Evolutionary conservation across 116 monocot species (phyloP).

Genomic region (Posidonia oceanica): DNA sequence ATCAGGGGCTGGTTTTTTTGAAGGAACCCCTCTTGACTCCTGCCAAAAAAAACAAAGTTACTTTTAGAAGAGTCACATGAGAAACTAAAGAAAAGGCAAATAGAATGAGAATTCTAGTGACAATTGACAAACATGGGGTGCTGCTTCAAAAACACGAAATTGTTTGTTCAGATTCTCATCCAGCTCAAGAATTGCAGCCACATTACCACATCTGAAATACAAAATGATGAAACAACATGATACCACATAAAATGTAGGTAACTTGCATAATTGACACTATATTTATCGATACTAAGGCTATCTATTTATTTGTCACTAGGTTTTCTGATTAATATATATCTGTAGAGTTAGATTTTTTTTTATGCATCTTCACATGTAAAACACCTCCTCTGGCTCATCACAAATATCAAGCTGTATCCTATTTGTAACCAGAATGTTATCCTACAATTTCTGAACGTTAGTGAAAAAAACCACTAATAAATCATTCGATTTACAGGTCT

Average conservation of each 20-base stretch:
- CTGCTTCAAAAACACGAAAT: slow-evolving; percentile 94
- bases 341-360: too few relatives aligned
- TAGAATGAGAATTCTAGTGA: neutral
- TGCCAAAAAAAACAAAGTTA: slow-evolving; percentile 13
- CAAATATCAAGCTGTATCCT: too few relatives aligned
- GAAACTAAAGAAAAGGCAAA: neutral
- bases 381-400: too few relatives aligned
- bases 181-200: slow-evolving; percentile 97
- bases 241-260: neutral
- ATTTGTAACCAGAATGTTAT: too few relatives aligned
- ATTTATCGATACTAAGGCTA: too few relatives aligned
- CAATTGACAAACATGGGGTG: slow-evolving; percentile 78
- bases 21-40: slow-evolving; percentile 86
- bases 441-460: too few relatives aligned
- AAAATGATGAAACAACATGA: neutral
- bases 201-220: slow-evolving; percentile 75
- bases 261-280: too few relatives aligned
- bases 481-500: too few relatives aligned
- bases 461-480: too few relatives aligned
- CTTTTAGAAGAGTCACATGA: neutral
- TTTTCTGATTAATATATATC: too few relatives aligned
- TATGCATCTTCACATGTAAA: too few relatives aligned
- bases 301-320: too few relatives aligned
- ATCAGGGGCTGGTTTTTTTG: slow-evolving; percentile 81
- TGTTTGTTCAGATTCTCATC: slow-evolving; percentile 87